Percentiles rank a stretch among this genome's conserved stretches.
These are phyloP conservation scores for Coniella vitis DNA, from an alignment of 2,329 filamentous ascomycete genomes.

Conservation along the genomic window DNA sequence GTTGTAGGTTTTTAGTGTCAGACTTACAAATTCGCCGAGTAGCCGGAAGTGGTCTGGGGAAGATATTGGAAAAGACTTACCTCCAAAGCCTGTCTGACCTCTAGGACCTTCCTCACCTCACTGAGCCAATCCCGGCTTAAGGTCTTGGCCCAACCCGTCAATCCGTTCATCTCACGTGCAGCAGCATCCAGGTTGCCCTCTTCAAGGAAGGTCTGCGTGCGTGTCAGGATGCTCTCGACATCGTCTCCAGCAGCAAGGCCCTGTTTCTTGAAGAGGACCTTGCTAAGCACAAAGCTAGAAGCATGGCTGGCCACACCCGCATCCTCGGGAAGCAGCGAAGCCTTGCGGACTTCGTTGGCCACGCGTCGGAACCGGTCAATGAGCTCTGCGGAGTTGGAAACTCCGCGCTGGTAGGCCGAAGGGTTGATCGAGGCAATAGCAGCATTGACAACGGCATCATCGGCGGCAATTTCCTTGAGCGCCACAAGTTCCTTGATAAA, in stretches of 20 bases:
- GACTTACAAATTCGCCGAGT: not conserved
- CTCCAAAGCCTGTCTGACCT: conserved; percentile 93
- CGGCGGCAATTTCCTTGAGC: conserved; percentile 81
- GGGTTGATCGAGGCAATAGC: conserved; percentile 97
- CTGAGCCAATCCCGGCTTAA: conserved; percentile 88
- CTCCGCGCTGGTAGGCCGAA: conserved; percentile 82
- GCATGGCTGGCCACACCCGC: conserved; percentile 93
- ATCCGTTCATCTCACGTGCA: conserved; percentile 87
- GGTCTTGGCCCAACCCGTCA: conserved; percentile 92
- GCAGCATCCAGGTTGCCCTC: conserved; percentile 89
- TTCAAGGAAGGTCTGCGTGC: conserved; percentile 85
- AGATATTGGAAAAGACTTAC: conserved; percentile 48
- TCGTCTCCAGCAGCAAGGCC: conserved; percentile 77
- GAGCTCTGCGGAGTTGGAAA: conserved; percentile 75
- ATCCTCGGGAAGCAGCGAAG: conserved; percentile 82
- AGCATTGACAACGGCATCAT: conserved; percentile 80
- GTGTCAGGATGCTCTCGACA: conserved; percentile 85
- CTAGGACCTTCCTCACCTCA: conserved; percentile 85
- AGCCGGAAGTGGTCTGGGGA: not conserved
- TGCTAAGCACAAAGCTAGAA: conserved; percentile 81
- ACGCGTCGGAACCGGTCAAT: conserved; percentile 95
- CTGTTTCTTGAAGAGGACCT: conserved; percentile 93
- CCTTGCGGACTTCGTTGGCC: conserved; percentile 87
- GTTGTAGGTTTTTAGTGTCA: conserved; percentile 21
- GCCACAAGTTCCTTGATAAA: conserved; percentile 92